Evolutionary conservation across 2,329 filamentous ascomycete species (phyloP).

Genomic region (Neonectria hederae): DNA sequence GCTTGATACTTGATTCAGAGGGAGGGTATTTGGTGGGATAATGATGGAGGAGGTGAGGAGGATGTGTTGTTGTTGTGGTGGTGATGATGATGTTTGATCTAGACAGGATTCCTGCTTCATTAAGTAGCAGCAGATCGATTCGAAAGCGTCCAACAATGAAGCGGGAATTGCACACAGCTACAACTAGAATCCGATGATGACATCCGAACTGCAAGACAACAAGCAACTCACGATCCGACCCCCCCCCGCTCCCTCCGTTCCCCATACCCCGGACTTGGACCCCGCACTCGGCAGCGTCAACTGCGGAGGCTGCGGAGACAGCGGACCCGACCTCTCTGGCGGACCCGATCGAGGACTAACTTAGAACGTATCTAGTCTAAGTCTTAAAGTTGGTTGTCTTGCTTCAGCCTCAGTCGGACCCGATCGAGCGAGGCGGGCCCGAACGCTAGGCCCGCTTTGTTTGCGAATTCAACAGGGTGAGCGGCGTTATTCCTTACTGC

Average conservation of each 20-base stretch:
- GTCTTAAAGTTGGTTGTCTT: too few relatives aligned
- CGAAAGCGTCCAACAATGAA: background rate
- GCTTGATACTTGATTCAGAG: background rate
- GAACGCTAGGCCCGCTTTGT: background rate
- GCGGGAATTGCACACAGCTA: background rate
- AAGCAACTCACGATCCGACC: background rate
- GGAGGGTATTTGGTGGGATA: background rate
- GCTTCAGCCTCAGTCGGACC: background rate
- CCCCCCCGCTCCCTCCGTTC: conserved; percentile 5
- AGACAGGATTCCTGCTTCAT: background rate
- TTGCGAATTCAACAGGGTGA: too few relatives aligned
- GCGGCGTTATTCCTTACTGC: background rate
- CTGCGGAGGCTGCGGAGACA: background rate
- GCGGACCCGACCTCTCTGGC: conserved; percentile 9
- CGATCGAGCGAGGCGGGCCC: background rate
- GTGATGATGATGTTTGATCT: background rate
- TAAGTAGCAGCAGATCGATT: background rate
- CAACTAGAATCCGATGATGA: background rate
- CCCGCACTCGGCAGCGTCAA: conserved; percentile 17
- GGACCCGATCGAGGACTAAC: background rate
- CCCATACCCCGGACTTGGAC: conserved; percentile 19
- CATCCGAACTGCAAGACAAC: background rate
- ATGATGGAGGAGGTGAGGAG: conserved; percentile 25
- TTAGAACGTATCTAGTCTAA: background rate
- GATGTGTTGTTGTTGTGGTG: background rate